Evolutionary conservation across 148 eudicot genomes (phyloP).

Genomic region (Rhododendron mucronatum): DNA sequence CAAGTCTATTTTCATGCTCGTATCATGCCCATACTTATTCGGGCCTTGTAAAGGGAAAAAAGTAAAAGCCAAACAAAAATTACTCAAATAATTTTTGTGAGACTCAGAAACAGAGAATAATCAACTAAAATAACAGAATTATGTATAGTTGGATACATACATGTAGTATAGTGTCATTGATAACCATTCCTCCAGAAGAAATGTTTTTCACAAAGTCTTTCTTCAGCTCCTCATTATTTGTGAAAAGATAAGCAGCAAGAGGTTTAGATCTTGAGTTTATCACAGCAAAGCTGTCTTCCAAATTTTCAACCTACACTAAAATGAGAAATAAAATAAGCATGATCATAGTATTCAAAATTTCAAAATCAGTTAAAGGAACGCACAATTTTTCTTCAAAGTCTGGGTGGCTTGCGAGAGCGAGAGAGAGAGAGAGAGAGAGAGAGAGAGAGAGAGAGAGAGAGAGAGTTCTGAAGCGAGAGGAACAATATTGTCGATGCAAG

Average conservation of each 20-base stretch:
- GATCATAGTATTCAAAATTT: neutral
- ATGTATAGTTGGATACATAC: slow-evolving; percentile 20
- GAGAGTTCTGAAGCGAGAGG: neutral
- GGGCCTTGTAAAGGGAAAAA: neutral
- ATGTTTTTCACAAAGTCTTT: slow-evolving; percentile 38
- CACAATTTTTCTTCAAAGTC: neutral
- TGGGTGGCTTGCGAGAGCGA: neutral
- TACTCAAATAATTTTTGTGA: neutral
- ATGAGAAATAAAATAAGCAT: neutral
- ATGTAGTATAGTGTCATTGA: slow-evolving; percentile 65
- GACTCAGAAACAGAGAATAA: neutral
- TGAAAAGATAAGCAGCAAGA: slow-evolving; percentile 71
- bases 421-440: neutral
- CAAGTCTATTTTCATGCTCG: neutral
- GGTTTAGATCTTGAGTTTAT: slow-evolving; percentile 66
- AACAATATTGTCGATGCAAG: neutral
- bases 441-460: neutral
- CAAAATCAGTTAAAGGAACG: neutral
- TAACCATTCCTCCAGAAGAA: slow-evolving; percentile 59
- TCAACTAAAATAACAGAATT: neutral
- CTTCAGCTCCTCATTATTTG: slow-evolving; percentile 47
- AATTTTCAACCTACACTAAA: slow-evolving; percentile 46
- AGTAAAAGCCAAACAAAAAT: neutral
- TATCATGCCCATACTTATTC: neutral
- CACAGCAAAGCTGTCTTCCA: slow-evolving; percentile 48